A percentile compares a stretch with the other conserved stretches of the same genome.
Evolutionary conservation across 139 green algal species (phyloP).

Genomic region (Chlamydomonas sphaeroides): DNA sequence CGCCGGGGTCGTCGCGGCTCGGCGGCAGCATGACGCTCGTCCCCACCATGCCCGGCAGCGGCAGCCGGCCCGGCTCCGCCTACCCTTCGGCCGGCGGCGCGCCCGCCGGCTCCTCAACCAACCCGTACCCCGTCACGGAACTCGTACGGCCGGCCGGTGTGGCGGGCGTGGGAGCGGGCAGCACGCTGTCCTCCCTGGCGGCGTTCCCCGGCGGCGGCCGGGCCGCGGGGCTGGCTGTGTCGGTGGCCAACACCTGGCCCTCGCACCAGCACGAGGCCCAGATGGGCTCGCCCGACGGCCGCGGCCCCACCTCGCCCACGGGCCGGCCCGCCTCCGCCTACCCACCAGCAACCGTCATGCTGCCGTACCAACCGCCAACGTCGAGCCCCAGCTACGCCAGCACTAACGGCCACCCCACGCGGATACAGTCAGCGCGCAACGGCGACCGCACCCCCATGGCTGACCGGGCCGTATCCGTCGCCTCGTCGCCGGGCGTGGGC

Average conservation of each 20-base stretch:
- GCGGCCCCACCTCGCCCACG: not conserved
- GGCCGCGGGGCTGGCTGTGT: not conserved
- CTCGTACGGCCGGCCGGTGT: not conserved
- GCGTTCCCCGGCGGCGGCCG: conserved; percentile 41
- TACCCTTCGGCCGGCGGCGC: not conserved
- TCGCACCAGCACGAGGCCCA: conserved; percentile 43
- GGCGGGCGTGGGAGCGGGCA: conserved; percentile 22
- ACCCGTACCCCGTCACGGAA: not conserved
- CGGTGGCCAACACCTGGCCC: conserved; percentile 52
- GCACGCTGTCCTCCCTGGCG: conserved; percentile 19
- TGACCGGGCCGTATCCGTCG: no score
- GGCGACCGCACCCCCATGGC: not conserved
- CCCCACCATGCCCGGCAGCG: not conserved
- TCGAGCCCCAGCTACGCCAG: no score
- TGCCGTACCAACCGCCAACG: no score
- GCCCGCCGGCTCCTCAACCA: not conserved
- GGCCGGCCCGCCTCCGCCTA: no score
- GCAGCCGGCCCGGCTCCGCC: conserved; percentile 1
- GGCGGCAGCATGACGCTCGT: not conserved
- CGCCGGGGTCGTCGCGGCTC: no score
- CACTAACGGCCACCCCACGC: not conserved
- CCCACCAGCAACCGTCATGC: no score
- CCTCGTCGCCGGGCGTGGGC: no score
- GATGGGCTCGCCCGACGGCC: not conserved
- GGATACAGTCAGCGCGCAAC: conserved; percentile 18